Evolutionary conservation across 441 rosid genomes (phyloP).

Genomic region (Bocquillonia castaneifolia): DNA sequence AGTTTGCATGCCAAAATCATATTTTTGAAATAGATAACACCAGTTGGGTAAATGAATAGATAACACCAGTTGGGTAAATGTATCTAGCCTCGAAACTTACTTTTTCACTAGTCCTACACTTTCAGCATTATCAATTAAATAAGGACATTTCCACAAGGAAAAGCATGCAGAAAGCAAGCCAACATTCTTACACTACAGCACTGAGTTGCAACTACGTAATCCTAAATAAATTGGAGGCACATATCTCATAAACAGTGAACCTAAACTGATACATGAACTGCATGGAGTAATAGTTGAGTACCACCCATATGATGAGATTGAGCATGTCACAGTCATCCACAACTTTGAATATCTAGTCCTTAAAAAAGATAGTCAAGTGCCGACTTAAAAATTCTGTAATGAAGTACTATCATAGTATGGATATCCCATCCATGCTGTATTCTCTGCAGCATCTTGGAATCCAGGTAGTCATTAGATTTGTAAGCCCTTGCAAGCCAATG

Average conservation of each 20-base stretch:
- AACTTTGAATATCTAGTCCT: conserved; percentile 1
- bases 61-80: neutral
- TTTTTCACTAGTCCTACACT: conserved; percentile 2
- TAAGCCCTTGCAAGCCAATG: neutral
- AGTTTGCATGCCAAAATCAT: neutral
- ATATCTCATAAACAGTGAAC: conserved; percentile 1
- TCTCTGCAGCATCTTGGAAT: conserved; percentile 5
- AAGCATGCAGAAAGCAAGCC: neutral
- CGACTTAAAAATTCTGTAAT: conserved; percentile 1
- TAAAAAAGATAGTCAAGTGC: neutral
- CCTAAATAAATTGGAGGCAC: conserved; percentile 5
- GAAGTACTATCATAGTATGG: conserved; percentile 12
- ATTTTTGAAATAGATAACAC: neutral
- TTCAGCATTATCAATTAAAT: neutral
- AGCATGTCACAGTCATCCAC: neutral
- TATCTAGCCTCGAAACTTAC: neutral
- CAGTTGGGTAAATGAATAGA: neutral
- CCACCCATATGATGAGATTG: neutral
- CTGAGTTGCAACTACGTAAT: neutral
- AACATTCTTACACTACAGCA: conserved; percentile 1
- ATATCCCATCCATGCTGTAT: neutral
- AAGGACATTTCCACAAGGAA: conserved; percentile 2
- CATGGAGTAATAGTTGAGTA: neutral
- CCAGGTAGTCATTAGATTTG: neutral
- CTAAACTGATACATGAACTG: neutral